A percentile compares a stretch with the other conserved stretches of the same genome.
phyloP scores from a whole-genome alignment of 2,329 filamentous ascomycete species.

The Botryotinia convoluta region DNA sequence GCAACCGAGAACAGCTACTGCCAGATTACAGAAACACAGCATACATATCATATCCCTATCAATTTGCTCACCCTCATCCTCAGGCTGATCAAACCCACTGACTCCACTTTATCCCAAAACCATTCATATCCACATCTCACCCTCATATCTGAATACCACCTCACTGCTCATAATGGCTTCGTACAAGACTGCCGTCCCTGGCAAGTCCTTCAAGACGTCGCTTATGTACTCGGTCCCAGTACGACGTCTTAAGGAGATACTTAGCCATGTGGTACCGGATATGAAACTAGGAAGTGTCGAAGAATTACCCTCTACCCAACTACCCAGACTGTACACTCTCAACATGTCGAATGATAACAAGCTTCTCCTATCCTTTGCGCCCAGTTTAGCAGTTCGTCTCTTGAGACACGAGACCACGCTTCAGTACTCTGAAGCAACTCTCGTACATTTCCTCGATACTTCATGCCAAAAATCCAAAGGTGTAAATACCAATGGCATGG shows the following conservation, averaged over 20 bases:
- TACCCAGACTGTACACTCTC: constrained; percentile 36
- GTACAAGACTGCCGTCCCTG: constrained; percentile 29
- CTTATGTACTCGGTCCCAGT: constrained; percentile 37
- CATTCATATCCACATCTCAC: not conserved
- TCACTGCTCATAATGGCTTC: constrained; percentile 27
- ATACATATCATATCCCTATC: constrained; percentile 4
- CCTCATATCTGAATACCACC: not conserved
- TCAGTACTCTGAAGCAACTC: constrained; percentile 35
- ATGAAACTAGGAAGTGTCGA: constrained; percentile 33
- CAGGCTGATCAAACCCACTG: not conserved
- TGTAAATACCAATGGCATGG: not conserved
- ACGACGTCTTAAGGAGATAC: constrained; percentile 36
- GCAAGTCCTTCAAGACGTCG: constrained; percentile 30
- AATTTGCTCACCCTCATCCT: not conserved
- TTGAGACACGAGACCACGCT: constrained; percentile 36
- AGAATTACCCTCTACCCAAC: constrained; percentile 36
- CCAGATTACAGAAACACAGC: constrained; percentile 8
- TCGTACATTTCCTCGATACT: constrained; percentile 32
- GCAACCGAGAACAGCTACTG: not conserved
- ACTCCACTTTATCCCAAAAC: not conserved
- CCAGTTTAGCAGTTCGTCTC: constrained; percentile 33
- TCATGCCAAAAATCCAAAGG: constrained; percentile 19
- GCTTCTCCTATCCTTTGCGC: constrained; percentile 35
- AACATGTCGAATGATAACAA: constrained; percentile 36
- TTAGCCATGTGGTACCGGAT: constrained; percentile 32